A percentile compares a stretch with the other conserved stretches of the same genome.
These are phyloP conservation scores for Globisporangium iwayamae DNA, from an alignment of 352 stramenopile species.

Conservation along the genomic window DNA sequence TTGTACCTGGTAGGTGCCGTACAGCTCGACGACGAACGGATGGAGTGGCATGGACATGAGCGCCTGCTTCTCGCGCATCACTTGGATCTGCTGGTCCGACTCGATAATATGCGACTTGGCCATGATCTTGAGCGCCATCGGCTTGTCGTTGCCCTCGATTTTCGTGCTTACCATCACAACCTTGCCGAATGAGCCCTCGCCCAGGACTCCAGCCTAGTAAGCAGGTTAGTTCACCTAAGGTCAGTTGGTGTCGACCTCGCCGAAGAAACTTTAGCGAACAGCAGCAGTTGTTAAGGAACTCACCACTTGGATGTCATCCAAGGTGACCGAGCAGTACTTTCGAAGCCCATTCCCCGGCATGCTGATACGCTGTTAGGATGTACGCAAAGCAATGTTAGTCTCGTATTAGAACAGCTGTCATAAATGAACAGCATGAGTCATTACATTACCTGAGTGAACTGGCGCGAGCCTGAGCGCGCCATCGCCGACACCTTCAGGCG, in stretches of 20 bases:
- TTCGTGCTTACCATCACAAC: conserved; percentile 89
- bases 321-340: conserved; percentile 46
- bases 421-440: not conserved
- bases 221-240: not conserved
- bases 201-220: conserved; percentile 81
- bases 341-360: conserved; percentile 37
- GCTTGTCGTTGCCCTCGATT: conserved; percentile 49
- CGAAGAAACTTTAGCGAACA: not conserved
- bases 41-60: conserved; percentile 84
- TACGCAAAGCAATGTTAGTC: conserved; percentile 9
- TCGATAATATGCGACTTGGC: conserved; percentile 93
- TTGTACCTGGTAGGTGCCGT: conserved; percentile 80
- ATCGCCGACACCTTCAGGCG: conserved; percentile 54
- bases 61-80: conserved; percentile 91
- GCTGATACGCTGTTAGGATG: conserved; percentile 36
- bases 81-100: conserved; percentile 89
- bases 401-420: not conserved
- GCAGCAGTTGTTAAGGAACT: not conserved
- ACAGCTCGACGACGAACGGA: conserved; percentile 91
- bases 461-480: conserved; percentile 44
- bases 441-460: conserved; percentile 42
- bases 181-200: conserved; percentile 95
- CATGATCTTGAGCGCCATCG: conserved; percentile 91
- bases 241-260: not conserved
- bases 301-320: conserved; percentile 72